Percentiles rank a stretch among this genome's conserved stretches.
phyloP scores from a whole-genome alignment of 2,329 filamentous ascomycete genomes.

The Aspergillus bombycis region DNA sequence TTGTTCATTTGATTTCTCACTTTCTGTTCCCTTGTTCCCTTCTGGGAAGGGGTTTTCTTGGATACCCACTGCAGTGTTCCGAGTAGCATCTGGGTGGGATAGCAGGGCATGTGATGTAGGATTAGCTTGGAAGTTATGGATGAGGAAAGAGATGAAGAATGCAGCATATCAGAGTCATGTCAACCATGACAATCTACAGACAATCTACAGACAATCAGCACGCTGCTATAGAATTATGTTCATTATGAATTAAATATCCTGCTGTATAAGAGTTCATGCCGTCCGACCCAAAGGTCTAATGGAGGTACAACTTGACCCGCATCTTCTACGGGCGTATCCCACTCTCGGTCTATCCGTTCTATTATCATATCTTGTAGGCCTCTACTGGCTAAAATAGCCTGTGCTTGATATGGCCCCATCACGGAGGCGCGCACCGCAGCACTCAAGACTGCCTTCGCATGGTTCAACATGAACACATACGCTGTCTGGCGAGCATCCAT shows the following conservation, averaged over 20 bases:
- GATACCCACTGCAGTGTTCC: conserved; percentile 35
- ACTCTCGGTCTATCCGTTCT: conserved; percentile 52
- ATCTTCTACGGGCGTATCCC: conserved; percentile 54
- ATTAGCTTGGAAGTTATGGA: conserved; percentile 32
- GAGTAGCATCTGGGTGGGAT: conserved; percentile 26
- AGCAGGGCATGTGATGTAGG: conserved; percentile 35
- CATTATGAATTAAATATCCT: conserved; percentile 67
- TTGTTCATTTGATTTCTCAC: conserved; percentile 17
- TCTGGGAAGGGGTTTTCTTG: conserved; percentile 21
- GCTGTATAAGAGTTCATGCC: conserved; percentile 68
- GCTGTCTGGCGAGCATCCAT: conserved; percentile 57
- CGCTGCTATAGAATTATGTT: conserved; percentile 12
- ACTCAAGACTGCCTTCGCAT: conserved; percentile 65
- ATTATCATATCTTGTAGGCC: conserved; percentile 57
- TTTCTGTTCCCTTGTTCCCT: conserved; percentile 11
- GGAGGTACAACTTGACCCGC: conserved; percentile 64
- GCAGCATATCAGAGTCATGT: conserved; percentile 27
- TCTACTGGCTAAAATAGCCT: conserved; percentile 59
- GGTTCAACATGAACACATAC: conserved; percentile 66
- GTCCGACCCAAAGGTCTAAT: conserved; percentile 66
- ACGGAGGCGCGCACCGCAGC: conserved; percentile 66
- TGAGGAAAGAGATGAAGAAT: conserved; percentile 29
- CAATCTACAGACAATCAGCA: conserved; percentile 5
- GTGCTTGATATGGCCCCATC: conserved; percentile 68
- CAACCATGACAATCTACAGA: conserved; percentile 13